Evolutionary conservation across 805 yeast species (phyloP).

Genomic region (Yamadazyma insecticola): DNA sequence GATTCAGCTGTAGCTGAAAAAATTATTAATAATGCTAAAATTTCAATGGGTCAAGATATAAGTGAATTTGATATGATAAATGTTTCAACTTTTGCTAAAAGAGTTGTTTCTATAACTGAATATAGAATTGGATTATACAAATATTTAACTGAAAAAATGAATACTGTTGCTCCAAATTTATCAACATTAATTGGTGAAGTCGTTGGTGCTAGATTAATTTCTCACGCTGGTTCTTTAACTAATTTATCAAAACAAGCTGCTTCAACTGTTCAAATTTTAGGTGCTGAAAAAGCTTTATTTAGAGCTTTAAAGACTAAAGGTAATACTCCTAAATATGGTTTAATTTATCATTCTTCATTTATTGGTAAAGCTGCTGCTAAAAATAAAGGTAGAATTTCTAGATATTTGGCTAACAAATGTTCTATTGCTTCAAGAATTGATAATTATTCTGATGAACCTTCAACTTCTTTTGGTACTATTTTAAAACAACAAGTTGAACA

Average conservation of each 20-base stretch:
- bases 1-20: conserved; percentile 88
- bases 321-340: conserved; percentile 94
- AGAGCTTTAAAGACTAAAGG: conserved; percentile 96
- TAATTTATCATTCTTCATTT: conserved; percentile 91
- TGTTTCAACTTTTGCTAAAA: conserved; percentile 84
- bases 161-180: conserved; percentile 95
- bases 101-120: conserved; percentile 88
- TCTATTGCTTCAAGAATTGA: conserved; percentile 98
- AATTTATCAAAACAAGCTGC: conserved; percentile 98
- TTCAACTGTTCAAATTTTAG: conserved; percentile 95
- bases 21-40: conserved; percentile 90
- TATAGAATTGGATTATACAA: conserved; percentile 81
- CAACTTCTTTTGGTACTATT: conserved; percentile 82
- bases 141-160: conserved; percentile 93
- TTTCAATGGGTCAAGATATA: conserved; percentile 98
- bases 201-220: conserved; percentile 96
- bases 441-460: conserved; percentile 92
- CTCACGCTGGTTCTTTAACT: conserved; percentile 97
- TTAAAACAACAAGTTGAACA: conserved; percentile 97
- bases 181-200: conserved; percentile 97
- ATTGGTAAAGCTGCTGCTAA: conserved; percentile 92
- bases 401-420: conserved; percentile 98
- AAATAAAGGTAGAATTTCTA: conserved; percentile 98
- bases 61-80: conserved; percentile 92
- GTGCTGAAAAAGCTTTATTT: conserved; percentile 96